Conservation (phyloP, 192 early-diverging fungal species). For the Polychytrium aggregatum region DNA sequence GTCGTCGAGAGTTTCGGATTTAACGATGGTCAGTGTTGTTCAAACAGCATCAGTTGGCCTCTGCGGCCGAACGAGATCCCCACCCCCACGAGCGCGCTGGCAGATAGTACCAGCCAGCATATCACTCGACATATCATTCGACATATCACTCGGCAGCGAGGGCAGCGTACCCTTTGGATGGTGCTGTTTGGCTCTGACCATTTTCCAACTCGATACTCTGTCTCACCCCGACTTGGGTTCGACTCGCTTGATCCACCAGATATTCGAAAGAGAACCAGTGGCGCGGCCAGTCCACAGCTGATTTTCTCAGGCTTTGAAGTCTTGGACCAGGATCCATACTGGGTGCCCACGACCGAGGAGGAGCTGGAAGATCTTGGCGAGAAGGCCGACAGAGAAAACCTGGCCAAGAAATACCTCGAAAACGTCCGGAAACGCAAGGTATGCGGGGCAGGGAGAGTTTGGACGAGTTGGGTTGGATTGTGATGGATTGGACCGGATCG, state of each 20-base stretch:
- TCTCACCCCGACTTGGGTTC: no score
- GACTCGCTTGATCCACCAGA: no score
- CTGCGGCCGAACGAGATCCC: no score
- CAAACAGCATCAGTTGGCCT: no score
- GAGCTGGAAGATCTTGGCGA: slow-evolving; percentile 97
- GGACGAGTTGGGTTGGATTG: not conserved
- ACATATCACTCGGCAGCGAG: no score
- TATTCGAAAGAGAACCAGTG: slow-evolving; percentile 89
- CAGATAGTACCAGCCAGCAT: no score
- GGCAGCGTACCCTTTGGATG: no score
- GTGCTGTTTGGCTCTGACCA: no score
- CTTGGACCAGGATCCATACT: slow-evolving; percentile 91
- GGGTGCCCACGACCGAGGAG: slow-evolving; percentile 95
- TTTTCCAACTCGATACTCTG: no score
- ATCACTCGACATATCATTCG: no score
- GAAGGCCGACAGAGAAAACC: slow-evolving; percentile 91
- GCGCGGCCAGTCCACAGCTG: slow-evolving; percentile 88
- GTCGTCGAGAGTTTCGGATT: slow-evolving; percentile 99
- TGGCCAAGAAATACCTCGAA: slow-evolving; percentile 96
- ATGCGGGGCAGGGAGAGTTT: not conserved
- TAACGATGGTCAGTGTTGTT: slow-evolving; percentile 69
- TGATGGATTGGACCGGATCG: not conserved
- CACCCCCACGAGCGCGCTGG: no score
- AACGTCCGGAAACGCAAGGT: slow-evolving; percentile 82
- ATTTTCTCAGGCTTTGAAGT: slow-evolving; percentile 93